These are phyloP conservation scores for Eimeria praecox DNA, from an alignment of 169 alveolate genomes.

Conservation along the genomic window DNA sequence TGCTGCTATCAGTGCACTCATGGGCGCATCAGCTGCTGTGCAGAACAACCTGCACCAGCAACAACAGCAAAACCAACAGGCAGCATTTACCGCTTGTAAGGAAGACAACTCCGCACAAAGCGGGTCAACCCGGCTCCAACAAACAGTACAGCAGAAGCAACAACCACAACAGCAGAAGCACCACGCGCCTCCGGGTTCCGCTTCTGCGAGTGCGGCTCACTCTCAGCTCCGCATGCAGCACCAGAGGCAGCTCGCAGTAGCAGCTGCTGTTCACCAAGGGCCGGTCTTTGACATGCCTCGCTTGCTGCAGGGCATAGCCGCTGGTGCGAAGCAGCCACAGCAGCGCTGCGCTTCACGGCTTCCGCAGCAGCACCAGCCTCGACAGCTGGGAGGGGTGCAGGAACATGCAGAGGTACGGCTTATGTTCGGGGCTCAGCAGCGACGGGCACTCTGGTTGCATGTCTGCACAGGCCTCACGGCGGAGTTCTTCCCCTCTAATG, in stretches of 20 bases:
- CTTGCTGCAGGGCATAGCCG: conserved; percentile 40
- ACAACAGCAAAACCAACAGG: background rate
- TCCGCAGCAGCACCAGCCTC: conserved; percentile 34
- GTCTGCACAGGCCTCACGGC: conserved; percentile 53
- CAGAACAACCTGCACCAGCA: conserved; percentile 6
- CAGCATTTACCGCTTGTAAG: background rate
- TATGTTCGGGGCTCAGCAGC: conserved; percentile 41
- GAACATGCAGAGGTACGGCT: conserved; percentile 58
- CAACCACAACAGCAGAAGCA: conserved; percentile 45
- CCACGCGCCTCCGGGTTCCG: background rate
- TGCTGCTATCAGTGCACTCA: conserved; percentile 6
- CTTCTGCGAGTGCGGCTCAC: background rate
- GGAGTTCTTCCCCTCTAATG: conserved; percentile 31
- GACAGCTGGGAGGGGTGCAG: conserved; percentile 53
- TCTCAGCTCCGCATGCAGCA: conserved; percentile 12
- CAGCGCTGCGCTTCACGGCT: background rate
- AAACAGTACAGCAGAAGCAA: conserved; percentile 21
- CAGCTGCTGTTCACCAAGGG: conserved; percentile 63
- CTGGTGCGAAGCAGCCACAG: conserved; percentile 30
- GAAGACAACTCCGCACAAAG: background rate
- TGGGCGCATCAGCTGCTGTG: background rate
- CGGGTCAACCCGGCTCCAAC: background rate
- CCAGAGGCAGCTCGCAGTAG: conserved; percentile 37
- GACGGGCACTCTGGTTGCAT: conserved; percentile 58
- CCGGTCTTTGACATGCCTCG: conserved; percentile 63